Percentiles rank a stretch among this genome's conserved stretches.
Conservation (phyloP, 495 filamentous ascomycete species). For the Neohortaea acidophila region DNA sequence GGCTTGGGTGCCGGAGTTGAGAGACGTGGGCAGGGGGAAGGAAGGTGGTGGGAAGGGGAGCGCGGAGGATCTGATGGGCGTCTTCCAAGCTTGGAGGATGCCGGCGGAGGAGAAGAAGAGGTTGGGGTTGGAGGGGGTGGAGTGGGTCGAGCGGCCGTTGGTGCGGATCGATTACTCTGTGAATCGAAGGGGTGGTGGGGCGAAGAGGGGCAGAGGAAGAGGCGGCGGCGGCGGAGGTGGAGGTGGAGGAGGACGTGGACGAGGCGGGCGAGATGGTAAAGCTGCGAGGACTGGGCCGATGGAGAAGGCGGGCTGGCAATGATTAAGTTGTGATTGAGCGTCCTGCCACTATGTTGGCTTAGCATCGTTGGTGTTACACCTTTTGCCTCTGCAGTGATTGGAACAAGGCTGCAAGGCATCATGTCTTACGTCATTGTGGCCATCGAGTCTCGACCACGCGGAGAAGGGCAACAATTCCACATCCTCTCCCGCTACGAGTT, state of each 20-base stretch:
- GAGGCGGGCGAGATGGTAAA: background rate
- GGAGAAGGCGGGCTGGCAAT: constrained; percentile 13
- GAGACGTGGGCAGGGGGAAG: constrained; percentile 23
- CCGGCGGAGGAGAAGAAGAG: constrained; percentile 33
- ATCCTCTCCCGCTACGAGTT: too few relatives aligned
- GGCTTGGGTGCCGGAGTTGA: constrained; percentile 49
- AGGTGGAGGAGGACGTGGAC: constrained; percentile 19
- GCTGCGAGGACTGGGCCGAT: constrained; percentile 8
- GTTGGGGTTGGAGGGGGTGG: constrained; percentile 35
- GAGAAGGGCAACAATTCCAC: too few relatives aligned
- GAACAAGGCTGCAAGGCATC: too few relatives aligned
- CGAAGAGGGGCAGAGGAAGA: constrained; percentile 16
- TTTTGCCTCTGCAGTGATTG: too few relatives aligned
- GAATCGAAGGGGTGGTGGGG: constrained; percentile 25
- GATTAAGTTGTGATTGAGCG: too few relatives aligned
- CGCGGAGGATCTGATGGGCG: constrained; percentile 33
- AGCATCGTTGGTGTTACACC: too few relatives aligned
- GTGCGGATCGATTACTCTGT: constrained; percentile 41
- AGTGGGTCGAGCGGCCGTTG: constrained; percentile 41
- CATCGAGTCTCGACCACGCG: too few relatives aligned
- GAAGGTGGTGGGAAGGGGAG: constrained; percentile 3
- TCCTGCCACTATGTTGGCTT: too few relatives aligned
- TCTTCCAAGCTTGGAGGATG: constrained; percentile 52
- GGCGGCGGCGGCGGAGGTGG: constrained; percentile 17
- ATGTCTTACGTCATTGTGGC: too few relatives aligned